Evolutionary conservation across 768 basidiomycete genomes (phyloP), one percentile per base, ranked within the genome.

Genomic region (Boletus edulis): DNA sequence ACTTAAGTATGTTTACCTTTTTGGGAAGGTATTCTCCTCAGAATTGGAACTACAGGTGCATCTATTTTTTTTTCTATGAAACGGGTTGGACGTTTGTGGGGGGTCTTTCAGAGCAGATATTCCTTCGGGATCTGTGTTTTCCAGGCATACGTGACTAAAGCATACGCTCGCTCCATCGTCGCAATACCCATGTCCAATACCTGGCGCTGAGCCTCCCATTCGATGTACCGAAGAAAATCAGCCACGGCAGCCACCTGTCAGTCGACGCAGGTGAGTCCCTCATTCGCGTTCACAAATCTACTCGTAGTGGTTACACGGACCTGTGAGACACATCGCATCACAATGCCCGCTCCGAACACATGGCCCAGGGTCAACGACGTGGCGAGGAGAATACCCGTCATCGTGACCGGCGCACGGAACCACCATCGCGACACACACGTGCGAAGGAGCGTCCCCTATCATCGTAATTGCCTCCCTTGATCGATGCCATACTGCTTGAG

Each of bases 181-280:
- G 15, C 6, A 6, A 47, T 34, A 22, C 42, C 44, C 24, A 54
- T 14, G 20, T 39, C 54, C 15, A 14, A 27, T 13, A 38, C 32
- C 18, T 22, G 42, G 22, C 44, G 52, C 35, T 44, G 54, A 37
- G 49, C 39, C 20, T 55, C 51, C 59, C 62, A 64, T 34, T 55
- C 27, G 31, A 51, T 46, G 18, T 56, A 63, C 41, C 3, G 48
- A 22, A 60, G 29, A 37, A 51, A 45, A 24, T 57, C 51, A 22
- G 39, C 27, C 37, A 45, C n/a, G 13, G 40, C 20, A 1, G 5
- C 13, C 35, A 37, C 35, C 62, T 63, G 45, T 20, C 10, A 1
- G 44, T 20, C 49, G 10, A 46, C 35, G 5, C 0, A 31, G 1
- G 38, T 57, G 39, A 62, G 51, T 27, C 39, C 3, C 56, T 15